Evolutionary conservation across 1,284 basidiomycete genomes (phyloP).

Genomic region (Boletus semigastroideus): DNA sequence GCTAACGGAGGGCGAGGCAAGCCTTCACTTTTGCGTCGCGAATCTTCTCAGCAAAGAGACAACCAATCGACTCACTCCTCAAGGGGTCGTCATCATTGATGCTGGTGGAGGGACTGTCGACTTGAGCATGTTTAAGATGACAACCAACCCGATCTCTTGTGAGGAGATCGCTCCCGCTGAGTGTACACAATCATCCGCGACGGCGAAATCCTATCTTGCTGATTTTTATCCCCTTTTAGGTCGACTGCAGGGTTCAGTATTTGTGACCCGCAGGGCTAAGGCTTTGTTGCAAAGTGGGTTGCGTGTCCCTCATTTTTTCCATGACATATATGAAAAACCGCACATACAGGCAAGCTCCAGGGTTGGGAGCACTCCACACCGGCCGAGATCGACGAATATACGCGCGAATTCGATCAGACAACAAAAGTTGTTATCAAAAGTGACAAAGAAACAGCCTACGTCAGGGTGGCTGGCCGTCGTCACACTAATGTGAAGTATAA

Average conservation of each 20-base stretch:
- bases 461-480: slow-evolving; percentile 5
- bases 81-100: background rate
- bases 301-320: background rate
- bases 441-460: slow-evolving; percentile 7
- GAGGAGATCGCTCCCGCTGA: slow-evolving; percentile 1
- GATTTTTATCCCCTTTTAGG: no score
- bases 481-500: background rate
- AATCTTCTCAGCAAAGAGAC: background rate
- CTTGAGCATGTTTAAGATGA: background rate
- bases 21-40: background rate
- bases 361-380: slow-evolving; percentile 22
- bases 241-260: background rate
- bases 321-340: background rate
- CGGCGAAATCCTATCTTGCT: no score
- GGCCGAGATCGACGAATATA: slow-evolving; percentile 9
- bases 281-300: background rate
- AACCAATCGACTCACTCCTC: background rate
- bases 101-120: background rate
- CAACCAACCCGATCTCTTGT: background rate
- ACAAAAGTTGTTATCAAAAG: slow-evolving; percentile 9
- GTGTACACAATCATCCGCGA: background rate
- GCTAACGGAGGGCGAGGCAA: background rate
- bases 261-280: background rate
- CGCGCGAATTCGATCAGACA: slow-evolving; percentile 10
- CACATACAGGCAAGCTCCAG: background rate